Conservation (phyloP, 2,329 filamentous ascomycete species). For the Colletotrichum acutatum region DNA sequence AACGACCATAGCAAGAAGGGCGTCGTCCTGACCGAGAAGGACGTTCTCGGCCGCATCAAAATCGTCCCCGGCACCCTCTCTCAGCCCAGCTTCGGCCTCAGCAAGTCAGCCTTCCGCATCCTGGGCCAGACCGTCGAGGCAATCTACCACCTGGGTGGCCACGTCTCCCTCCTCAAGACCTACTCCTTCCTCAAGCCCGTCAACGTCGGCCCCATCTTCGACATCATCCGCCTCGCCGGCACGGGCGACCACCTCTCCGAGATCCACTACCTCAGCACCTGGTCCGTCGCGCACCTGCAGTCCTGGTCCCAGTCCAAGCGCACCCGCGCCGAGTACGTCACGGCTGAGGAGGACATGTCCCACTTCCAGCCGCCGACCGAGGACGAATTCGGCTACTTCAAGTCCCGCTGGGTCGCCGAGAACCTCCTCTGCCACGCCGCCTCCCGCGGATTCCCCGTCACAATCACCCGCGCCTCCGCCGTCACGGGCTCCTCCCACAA, state of each 20-base stretch:
- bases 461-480: conserved; percentile 36
- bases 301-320: conserved; percentile 38
- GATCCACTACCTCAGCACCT: conserved; percentile 41
- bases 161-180: not conserved
- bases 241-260: conserved; percentile 37
- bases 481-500: conserved; percentile 16
- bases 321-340: conserved; percentile 35
- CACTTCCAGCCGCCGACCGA: conserved; percentile 40
- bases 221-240: conserved; percentile 40
- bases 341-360: conserved; percentile 36
- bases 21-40: conserved; percentile 6
- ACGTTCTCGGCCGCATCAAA: conserved; percentile 24
- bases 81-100: conserved; percentile 39
- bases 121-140: conserved; percentile 39
- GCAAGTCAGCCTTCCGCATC: conserved; percentile 37
- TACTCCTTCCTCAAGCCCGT: not conserved
- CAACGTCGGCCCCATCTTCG: not conserved
- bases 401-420: conserved; percentile 42
- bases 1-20: conserved; percentile 27
- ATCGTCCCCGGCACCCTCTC: conserved; percentile 37
- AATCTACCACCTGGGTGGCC: not conserved
- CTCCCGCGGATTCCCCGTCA: conserved; percentile 39
- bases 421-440: conserved; percentile 40
- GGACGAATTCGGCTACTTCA: conserved; percentile 42
- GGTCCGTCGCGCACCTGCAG: conserved; percentile 42